phyloP scores from a whole-genome alignment of 148 eudicot species.

The Chenopodium suecicum region DNA sequence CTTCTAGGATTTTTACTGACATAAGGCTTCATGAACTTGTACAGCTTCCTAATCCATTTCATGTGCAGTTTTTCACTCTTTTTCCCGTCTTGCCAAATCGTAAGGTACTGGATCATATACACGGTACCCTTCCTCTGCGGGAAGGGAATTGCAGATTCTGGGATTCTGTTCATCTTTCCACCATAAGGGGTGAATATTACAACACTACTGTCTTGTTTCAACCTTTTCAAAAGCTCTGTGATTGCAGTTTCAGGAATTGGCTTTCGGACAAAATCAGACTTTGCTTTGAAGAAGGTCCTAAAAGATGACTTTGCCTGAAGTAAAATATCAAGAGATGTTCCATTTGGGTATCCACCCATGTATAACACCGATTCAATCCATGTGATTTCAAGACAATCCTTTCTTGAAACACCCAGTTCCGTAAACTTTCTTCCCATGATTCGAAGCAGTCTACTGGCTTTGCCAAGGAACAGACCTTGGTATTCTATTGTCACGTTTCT shows the following conservation, averaged over 20 bases:
- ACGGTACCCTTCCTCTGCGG: conserved; percentile 47
- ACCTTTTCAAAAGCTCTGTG: conserved; percentile 28
- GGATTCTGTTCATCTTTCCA: conserved; percentile 45
- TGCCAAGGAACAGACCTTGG: conserved; percentile 24
- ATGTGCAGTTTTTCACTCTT: conserved; percentile 21
- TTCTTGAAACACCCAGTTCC: conserved; percentile 11
- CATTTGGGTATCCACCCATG: conserved; percentile 25
- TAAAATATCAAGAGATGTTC: conserved; percentile 18
- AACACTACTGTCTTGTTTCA: conserved; percentile 22
- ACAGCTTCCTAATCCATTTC: conserved; percentile 21
- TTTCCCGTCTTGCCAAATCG: conserved; percentile 32
- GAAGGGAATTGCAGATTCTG: conserved; percentile 35
- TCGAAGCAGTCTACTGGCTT: not conserved
- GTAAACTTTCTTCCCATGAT: conserved; percentile 30
- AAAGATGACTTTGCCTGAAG: conserved; percentile 26
- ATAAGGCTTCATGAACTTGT: conserved; percentile 44
- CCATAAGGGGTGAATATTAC: conserved; percentile 43
- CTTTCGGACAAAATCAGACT: conserved; percentile 42
- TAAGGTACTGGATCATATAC: conserved; percentile 39
- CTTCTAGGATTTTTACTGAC: conserved; percentile 46
- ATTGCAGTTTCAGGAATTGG: conserved; percentile 39
- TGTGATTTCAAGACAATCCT: conserved; percentile 23
- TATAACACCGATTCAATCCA: conserved; percentile 30
- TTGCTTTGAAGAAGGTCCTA: conserved; percentile 46
- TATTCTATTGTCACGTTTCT: not conserved